These are phyloP conservation scores for Effrenium voratum DNA, from an alignment of 73 alveolate species.

Conservation along the genomic window DNA sequence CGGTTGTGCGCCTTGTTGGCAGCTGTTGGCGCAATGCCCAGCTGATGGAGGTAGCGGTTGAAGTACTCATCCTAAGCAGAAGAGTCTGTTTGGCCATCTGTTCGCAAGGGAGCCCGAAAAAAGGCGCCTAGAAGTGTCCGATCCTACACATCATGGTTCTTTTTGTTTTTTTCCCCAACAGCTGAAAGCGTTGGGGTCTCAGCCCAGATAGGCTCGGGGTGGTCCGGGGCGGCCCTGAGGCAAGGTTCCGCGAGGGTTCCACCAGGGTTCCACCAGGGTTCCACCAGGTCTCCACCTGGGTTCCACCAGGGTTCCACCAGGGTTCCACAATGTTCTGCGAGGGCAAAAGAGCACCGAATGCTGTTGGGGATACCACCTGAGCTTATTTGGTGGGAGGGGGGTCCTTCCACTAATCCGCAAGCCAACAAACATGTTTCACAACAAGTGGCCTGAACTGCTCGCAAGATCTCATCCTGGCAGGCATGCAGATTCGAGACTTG, in stretches of 20 bases:
- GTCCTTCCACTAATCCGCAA: too few relatives aligned
- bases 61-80: conserved; percentile 47
- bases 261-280: background rate
- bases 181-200: background rate
- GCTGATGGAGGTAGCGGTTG: conserved; percentile 58
- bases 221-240: background rate
- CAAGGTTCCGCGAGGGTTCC: background rate
- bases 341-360: background rate
- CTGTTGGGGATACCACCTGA: background rate
- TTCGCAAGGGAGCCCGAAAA: background rate
- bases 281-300: background rate
- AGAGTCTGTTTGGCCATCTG: background rate
- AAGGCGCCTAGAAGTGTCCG: background rate
- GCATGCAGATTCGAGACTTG: background rate
- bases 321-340: background rate
- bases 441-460: conserved; percentile 35
- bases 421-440: too few relatives aligned
- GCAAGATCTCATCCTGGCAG: conserved; percentile 43
- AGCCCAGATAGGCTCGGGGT: background rate
- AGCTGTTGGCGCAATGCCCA: conserved; percentile 72
- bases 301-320: background rate
- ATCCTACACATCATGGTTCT: background rate
- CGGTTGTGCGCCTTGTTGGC: conserved; percentile 66
- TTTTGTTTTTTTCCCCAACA: background rate
- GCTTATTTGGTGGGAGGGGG: background rate